Conservation (phyloP, 768 basidiomycete species). For the Termitomyces sp. region DNA sequence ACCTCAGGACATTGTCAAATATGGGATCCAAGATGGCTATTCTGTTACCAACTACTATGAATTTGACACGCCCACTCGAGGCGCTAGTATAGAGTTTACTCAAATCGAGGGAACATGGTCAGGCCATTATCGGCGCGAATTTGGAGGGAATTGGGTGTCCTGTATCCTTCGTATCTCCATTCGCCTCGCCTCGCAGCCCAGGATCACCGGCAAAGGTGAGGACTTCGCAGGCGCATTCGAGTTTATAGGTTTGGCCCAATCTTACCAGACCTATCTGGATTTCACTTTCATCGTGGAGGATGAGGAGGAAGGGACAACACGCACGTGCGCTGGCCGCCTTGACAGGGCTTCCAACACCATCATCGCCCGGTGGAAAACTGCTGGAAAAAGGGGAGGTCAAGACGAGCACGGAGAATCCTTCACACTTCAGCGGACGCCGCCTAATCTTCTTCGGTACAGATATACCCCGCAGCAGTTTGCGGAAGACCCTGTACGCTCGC, state of each 20-base stretch:
- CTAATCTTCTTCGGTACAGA: constrained; percentile 28
- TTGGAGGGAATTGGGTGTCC: constrained; percentile 20
- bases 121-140: constrained; percentile 25
- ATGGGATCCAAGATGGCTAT: constrained; percentile 31
- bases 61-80: constrained; percentile 22
- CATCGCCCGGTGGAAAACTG: constrained; percentile 17
- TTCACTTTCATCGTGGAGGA: constrained; percentile 26
- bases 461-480: constrained; percentile 25
- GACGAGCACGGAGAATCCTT: constrained; percentile 19
- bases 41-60: constrained; percentile 30
- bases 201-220: constrained; percentile 31
- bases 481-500: constrained; percentile 28
- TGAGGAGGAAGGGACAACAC: constrained; percentile 25
- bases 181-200: constrained; percentile 20
- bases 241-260: constrained; percentile 22
- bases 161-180: constrained; percentile 29
- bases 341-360: constrained; percentile 17
- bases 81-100: constrained; percentile 13
- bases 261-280: constrained; percentile 16
- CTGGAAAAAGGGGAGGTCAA: constrained; percentile 4
- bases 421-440: constrained; percentile 25
- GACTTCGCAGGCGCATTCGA: constrained; percentile 30
- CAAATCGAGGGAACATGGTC: constrained; percentile 33
- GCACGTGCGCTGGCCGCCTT: constrained; percentile 23
- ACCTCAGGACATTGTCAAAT: constrained; percentile 26